Conservation (phyloP, 1,284 basidiomycete species). For the Pseudozyma hubeiensis region DNA sequence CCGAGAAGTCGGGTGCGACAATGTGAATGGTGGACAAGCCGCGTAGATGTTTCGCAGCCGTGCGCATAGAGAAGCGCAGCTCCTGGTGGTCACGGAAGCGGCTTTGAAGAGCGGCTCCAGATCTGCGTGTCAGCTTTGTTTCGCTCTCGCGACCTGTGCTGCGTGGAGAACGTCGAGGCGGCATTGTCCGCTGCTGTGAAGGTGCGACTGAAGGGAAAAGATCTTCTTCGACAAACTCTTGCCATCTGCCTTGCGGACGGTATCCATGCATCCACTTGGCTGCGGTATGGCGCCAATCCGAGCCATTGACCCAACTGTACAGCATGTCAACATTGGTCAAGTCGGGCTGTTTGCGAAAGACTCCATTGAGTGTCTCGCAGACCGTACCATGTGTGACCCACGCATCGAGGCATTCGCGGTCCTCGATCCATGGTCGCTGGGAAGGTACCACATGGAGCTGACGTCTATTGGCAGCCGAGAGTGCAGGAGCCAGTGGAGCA, state of each 20-base stretch:
- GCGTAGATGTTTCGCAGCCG: slow-evolving; percentile 42
- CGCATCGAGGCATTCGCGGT: slow-evolving; percentile 24
- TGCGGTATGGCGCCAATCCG: slow-evolving; percentile 41
- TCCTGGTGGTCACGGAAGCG: slow-evolving; percentile 56
- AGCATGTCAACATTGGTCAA: slow-evolving; percentile 37
- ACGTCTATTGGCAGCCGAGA: slow-evolving; percentile 19
- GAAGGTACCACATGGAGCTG: slow-evolving; percentile 28
- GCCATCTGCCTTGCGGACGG: slow-evolving; percentile 29
- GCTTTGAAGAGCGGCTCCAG: slow-evolving; percentile 21
- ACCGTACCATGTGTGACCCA: slow-evolving; percentile 32
- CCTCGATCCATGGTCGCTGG: slow-evolving; percentile 20
- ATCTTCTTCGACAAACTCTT: slow-evolving; percentile 41
- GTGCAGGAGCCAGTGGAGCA: slow-evolving; percentile 4
- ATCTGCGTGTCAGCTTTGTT: slow-evolving; percentile 5
- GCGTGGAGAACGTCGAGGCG: background rate
- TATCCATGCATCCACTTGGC: slow-evolving; percentile 44
- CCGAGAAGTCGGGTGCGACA: slow-evolving; percentile 53
- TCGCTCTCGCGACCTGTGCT: background rate
- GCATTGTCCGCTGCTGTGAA: background rate
- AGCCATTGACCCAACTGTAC: slow-evolving; percentile 52
- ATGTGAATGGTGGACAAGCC: slow-evolving; percentile 47
- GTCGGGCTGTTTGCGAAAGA: slow-evolving; percentile 20
- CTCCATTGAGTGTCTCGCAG: slow-evolving; percentile 22
- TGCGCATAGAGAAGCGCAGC: slow-evolving; percentile 47
- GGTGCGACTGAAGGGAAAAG: slow-evolving; percentile 25